Percentiles rank a stretch among this genome's conserved stretches.
phyloP scores from a whole-genome alignment of 2,329 filamentous ascomycete genomes.

The Daldinia eschscholtzii region DNA sequence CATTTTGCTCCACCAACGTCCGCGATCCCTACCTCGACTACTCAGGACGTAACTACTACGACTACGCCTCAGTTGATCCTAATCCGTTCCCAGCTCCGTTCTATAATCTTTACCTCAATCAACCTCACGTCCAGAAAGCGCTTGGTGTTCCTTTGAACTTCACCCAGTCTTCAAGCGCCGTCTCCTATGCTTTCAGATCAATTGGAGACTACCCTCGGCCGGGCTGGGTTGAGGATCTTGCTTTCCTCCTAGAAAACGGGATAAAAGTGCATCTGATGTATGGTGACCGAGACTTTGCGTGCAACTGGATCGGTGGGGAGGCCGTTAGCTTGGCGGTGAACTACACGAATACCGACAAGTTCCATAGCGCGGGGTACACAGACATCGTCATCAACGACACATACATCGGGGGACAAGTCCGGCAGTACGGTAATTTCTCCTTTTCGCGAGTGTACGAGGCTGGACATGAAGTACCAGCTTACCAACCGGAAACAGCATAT shows the following conservation, averaged over 20 bases:
- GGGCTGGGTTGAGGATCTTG: conserved; percentile 60
- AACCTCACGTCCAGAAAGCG: conserved; percentile 66
- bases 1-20: conserved; percentile 46
- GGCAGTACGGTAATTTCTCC: conserved; percentile 76
- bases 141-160: conserved; percentile 73
- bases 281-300: conserved; percentile 69
- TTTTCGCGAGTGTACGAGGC: conserved; percentile 71
- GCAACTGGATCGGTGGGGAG: conserved; percentile 70
- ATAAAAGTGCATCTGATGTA: conserved; percentile 70
- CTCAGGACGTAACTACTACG: conserved; percentile 65
- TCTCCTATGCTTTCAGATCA: conserved; percentile 59
- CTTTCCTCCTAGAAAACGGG: conserved; percentile 67
- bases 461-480: conserved; percentile 67
- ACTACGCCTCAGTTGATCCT: conserved; percentile 64
- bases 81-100: conserved; percentile 67
- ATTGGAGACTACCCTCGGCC: conserved; percentile 52
- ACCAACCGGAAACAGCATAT: conserved; percentile 64
- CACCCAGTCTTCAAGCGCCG: conserved; percentile 59
- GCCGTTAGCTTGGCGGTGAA: conserved; percentile 62
- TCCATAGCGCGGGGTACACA: conserved; percentile 71
- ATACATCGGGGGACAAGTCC: conserved; percentile 75
- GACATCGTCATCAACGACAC: conserved; percentile 71
- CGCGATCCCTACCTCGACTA: conserved; percentile 46
- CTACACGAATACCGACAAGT: conserved; percentile 58
- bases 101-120: conserved; percentile 68